phyloP scores from a whole-genome alignment of 768 basidiomycete genomes.

The Pleurotus pulmonarius region DNA sequence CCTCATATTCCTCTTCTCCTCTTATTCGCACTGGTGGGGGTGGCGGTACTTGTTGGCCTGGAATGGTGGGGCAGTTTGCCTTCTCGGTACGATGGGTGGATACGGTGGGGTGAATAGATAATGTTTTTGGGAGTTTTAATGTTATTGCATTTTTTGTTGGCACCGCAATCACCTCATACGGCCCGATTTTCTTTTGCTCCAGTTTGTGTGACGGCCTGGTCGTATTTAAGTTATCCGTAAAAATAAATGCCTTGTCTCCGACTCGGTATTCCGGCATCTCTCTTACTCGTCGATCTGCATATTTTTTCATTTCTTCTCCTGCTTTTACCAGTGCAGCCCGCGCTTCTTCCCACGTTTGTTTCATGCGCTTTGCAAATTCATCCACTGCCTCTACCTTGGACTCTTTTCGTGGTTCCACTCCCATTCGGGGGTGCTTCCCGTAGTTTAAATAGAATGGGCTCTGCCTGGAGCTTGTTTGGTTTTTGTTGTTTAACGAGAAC shows the following conservation, averaged over 20 bases:
- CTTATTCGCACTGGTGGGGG: not conserved
- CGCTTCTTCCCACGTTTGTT: slow-evolving; percentile 10
- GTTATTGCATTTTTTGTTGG: slow-evolving; percentile 10
- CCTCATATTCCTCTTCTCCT: not conserved
- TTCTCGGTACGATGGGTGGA: not conserved
- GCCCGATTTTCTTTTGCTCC: slow-evolving; percentile 10
- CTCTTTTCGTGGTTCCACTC: not conserved
- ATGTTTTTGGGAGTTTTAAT: slow-evolving; percentile 11
- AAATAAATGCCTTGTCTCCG: slow-evolving; percentile 15
- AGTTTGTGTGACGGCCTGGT: slow-evolving; percentile 11
- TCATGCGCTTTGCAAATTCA: slow-evolving; percentile 11
- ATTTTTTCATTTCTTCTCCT: slow-evolving; percentile 13
- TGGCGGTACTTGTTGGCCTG: not conserved
- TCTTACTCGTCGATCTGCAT: slow-evolving; percentile 8
- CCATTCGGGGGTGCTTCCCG: slow-evolving; percentile 12
- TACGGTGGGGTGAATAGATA: slow-evolving; percentile 16
- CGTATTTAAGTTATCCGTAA: slow-evolving; percentile 3
- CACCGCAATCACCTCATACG: slow-evolving; percentile 5
- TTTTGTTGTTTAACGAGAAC: slow-evolving; percentile 12
- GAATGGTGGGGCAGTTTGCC: not conserved
- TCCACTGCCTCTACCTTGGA: slow-evolving; percentile 1
- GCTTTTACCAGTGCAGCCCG: slow-evolving; percentile 13
- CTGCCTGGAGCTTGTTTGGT: slow-evolving; percentile 8
- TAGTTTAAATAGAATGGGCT: slow-evolving; percentile 13
- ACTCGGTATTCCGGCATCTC: slow-evolving; percentile 7